Conservation (phyloP, 495 filamentous ascomycete species). For the Xylaria longipes region DNA sequence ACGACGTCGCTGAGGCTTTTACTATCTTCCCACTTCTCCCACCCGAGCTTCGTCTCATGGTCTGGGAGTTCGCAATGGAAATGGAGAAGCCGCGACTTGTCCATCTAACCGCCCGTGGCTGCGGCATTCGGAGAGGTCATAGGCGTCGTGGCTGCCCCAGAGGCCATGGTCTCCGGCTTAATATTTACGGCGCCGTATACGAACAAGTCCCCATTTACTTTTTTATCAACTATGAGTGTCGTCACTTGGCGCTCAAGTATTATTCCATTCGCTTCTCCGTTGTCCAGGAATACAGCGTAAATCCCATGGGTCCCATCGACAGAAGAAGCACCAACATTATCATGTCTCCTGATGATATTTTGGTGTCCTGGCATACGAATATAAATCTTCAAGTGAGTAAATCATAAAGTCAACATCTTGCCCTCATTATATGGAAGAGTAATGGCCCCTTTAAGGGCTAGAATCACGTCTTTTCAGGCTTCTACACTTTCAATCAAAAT, state of each 20-base stretch:
- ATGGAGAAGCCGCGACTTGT: slow-evolving; percentile 7
- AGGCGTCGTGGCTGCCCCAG: background rate
- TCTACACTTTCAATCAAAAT: background rate
- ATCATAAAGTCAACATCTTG: background rate
- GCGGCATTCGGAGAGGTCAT: background rate
- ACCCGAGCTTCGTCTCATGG: background rate
- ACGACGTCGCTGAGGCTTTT: background rate
- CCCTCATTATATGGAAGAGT: background rate
- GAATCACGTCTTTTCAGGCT: background rate
- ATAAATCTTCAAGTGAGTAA: background rate
- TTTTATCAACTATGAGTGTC: slow-evolving; percentile 2
- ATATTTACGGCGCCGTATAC: background rate
- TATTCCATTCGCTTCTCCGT: slow-evolving; percentile 14
- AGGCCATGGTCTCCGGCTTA: background rate
- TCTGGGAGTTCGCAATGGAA: background rate
- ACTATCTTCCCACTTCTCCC: background rate
- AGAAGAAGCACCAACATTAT: background rate
- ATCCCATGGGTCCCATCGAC: background rate
- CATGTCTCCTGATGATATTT: slow-evolving; percentile 7
- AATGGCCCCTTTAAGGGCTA: no score
- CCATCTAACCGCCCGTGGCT: slow-evolving; percentile 1
- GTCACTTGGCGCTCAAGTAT: background rate
- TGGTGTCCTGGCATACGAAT: background rate
- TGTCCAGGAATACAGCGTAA: background rate
- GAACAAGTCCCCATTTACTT: background rate